These are phyloP conservation scores for Rhynchosporium graminicola DNA, from an alignment of 2,329 filamentous ascomycete genomes.

Conservation along the genomic window DNA sequence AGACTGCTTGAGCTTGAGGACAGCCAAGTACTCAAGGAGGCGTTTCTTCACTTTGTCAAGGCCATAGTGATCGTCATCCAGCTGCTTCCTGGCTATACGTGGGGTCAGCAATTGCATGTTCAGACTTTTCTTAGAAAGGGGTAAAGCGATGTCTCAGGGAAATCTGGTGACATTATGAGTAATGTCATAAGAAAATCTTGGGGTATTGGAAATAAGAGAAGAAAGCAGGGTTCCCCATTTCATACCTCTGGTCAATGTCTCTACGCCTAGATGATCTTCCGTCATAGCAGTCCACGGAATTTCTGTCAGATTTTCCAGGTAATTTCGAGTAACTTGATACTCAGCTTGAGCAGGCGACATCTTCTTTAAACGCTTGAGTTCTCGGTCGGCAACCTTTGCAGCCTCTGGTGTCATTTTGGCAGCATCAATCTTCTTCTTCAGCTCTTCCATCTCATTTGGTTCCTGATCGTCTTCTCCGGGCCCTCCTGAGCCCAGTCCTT, in stretches of 20 bases:
- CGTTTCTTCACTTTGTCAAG: conserved; percentile 97
- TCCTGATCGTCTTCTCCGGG: conserved; percentile 70
- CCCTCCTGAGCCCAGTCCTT: conserved; percentile 30
- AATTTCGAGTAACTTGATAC: conserved; percentile 90
- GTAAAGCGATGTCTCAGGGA: too few species aligned
- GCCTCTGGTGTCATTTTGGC: conserved; percentile 83
- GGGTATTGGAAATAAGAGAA: too few species aligned
- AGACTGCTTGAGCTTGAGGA: conserved; percentile 91
- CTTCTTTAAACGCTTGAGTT: conserved; percentile 84
- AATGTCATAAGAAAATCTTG: too few species aligned
- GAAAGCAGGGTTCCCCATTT: too few species aligned
- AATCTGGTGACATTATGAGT: too few species aligned
- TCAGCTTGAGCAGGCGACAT: conserved; percentile 97
- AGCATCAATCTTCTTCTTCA: conserved; percentile 82
- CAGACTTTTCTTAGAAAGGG: too few species aligned
- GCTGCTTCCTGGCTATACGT: conserved; percentile 71
- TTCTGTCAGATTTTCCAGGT: conserved; percentile 89
- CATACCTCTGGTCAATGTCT: conserved; percentile 63
- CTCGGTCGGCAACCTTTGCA: conserved; percentile 85
- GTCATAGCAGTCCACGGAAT: conserved; percentile 89
- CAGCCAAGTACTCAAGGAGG: conserved; percentile 90
- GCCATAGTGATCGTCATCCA: conserved; percentile 95
- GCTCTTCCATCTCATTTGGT: conserved; percentile 83
- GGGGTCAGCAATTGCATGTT: too few species aligned
- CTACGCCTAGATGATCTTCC: conserved; percentile 79